These are phyloP conservation scores for Acanthamoeba rhysodes DNA, from an alignment of 208 protist genomes.

Conservation along the genomic window DNA sequence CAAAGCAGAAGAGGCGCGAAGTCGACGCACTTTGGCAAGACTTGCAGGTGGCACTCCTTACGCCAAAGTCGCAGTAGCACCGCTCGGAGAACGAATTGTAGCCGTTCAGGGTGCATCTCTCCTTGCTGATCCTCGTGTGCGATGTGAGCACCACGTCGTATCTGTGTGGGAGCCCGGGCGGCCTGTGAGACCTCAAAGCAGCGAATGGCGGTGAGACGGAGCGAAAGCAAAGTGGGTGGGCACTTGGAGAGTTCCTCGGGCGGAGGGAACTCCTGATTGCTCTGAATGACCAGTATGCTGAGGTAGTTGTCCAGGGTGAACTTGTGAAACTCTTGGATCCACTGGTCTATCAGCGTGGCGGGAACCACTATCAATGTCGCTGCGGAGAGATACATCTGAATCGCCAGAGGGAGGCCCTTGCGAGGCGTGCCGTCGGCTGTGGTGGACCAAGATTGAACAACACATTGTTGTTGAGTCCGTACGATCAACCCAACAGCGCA, in stretches of 20 bases:
- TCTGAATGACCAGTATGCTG: constrained; percentile 56
- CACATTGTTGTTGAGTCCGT: background rate
- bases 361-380: constrained; percentile 68
- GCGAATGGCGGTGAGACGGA: background rate
- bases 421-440: background rate
- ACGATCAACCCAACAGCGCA: background rate
- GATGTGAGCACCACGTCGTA: constrained; percentile 80
- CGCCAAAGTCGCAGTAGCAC: constrained; percentile 62
- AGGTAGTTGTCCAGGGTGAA: constrained; percentile 50
- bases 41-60: constrained; percentile 42
- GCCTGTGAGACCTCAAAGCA: background rate
- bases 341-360: constrained; percentile 59
- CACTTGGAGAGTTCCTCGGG: constrained; percentile 59
- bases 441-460: background rate
- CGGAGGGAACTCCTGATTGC: constrained; percentile 56
- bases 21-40: constrained; percentile 29
- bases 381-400: constrained; percentile 50
- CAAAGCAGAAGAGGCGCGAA: background rate
- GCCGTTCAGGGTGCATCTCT: background rate
- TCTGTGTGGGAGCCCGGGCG: background rate
- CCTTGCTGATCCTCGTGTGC: constrained; percentile 74
- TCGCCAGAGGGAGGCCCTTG: background rate
- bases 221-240: background rate
- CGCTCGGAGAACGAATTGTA: background rate
- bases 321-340: constrained; percentile 75